Evolutionary conservation across 441 rosid genomes (phyloP).

Genomic region (Arabidopsis lyrata): DNA sequence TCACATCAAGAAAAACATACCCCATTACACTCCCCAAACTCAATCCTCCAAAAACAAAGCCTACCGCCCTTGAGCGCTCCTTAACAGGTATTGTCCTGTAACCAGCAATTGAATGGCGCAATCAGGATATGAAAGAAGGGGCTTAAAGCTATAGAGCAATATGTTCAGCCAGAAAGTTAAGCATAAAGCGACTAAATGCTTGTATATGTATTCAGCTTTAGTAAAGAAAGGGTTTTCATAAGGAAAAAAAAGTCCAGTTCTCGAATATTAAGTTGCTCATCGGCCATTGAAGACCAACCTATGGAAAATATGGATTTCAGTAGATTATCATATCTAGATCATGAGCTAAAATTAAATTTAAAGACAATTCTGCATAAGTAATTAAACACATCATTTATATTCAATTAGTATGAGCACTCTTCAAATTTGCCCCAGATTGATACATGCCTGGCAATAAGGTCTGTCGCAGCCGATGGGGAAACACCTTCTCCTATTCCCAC

Average conservation of each 20-base stretch:
- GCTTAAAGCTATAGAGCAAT: conserved; percentile 11
- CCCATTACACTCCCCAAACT: conserved; percentile 94
- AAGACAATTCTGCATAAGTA: conserved; percentile 21
- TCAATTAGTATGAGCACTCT: conserved; percentile 18
- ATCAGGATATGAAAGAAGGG: conserved; percentile 39
- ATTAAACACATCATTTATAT: conserved; percentile 22
- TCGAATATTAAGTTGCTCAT: conserved; percentile 10
- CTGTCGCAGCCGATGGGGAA: conserved; percentile 98
- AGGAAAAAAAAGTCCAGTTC: not conserved
- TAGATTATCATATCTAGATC: conserved; percentile 2
- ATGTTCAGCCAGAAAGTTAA: conserved; percentile 20
- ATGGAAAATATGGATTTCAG: not conserved
- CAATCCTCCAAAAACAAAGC: conserved; percentile 92
- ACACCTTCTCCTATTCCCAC: conserved; percentile 99
- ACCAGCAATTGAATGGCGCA: conserved; percentile 33
- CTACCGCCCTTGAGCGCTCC: conserved; percentile 94
- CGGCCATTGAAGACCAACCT: conserved; percentile 22
- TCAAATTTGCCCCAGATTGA: conserved; percentile 36
- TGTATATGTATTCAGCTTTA: not conserved
- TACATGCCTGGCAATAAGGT: conserved; percentile 93
- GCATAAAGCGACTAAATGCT: conserved; percentile 3
- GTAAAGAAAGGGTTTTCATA: conserved; percentile 10
- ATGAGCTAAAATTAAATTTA: not conserved
- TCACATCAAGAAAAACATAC: conserved; percentile 55
- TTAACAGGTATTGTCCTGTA: conserved; percentile 87